phyloP scores from a whole-genome alignment of 257 asterid genomes.

The Solanum verrucosum region DNA sequence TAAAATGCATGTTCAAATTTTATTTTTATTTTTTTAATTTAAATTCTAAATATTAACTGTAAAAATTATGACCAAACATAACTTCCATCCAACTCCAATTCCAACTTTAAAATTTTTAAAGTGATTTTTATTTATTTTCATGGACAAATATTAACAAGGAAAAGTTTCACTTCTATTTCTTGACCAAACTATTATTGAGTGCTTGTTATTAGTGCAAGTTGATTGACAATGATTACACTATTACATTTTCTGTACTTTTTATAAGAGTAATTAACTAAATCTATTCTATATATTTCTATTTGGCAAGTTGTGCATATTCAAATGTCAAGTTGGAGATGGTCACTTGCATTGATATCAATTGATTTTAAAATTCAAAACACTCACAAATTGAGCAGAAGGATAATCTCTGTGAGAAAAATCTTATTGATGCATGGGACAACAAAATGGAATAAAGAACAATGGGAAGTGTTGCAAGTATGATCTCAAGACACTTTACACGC shows the following conservation, averaged over 20 bases:
- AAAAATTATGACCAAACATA: too few species aligned
- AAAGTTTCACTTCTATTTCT: neutral
- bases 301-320: neutral
- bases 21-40: too few species aligned
- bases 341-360: neutral
- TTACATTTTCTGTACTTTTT: neutral
- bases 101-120: too few species aligned
- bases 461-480: neutral
- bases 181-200: neutral
- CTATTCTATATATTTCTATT: neutral
- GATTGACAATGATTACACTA: neutral
- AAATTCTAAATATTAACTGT: too few species aligned
- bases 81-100: too few species aligned
- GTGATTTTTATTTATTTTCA: too few species aligned
- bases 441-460: neutral
- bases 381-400: neutral
- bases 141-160: neutral
- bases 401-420: neutral
- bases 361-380: neutral
- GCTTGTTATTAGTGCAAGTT: neutral
- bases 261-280: neutral
- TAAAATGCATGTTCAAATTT: too few species aligned
- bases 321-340: neutral
- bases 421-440: neutral
- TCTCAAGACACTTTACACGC: accelerated